A percentile compares a stretch with the other conserved stretches of the same genome.
These are phyloP conservation scores for Cyberlindnera lachancei DNA, from an alignment of 805 yeast genomes.

Conservation along the genomic window DNA sequence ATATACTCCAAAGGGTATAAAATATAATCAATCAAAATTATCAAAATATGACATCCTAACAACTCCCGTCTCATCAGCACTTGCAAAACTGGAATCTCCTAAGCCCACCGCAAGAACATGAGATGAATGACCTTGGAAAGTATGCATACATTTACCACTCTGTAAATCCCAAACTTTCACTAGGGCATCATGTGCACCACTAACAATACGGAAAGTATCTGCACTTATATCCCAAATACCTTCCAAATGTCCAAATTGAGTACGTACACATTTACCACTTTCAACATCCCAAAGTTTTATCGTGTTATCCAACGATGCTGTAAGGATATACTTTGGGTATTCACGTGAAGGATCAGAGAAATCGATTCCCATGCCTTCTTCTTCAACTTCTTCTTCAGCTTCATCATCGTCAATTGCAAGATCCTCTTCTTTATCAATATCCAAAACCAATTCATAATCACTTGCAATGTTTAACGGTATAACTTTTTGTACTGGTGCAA, in stretches of 20 bases:
- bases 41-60: constrained; percentile 84
- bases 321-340: constrained; percentile 75
- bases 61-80: constrained; percentile 83
- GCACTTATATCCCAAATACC: constrained; percentile 98
- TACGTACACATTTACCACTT: constrained; percentile 82
- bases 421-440: constrained; percentile 22
- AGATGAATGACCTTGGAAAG: constrained; percentile 65
- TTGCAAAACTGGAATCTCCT: constrained; percentile 83
- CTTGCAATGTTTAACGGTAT: constrained; percentile 77
- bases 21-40: too few relatives aligned
- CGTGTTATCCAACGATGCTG: constrained; percentile 88
- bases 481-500: constrained; percentile 90
- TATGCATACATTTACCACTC: constrained; percentile 88
- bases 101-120: constrained; percentile 72
- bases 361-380: constrained; percentile 22
- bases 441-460: constrained; percentile 41
- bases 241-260: constrained; percentile 96
- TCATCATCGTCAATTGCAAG: constrained; percentile 14
- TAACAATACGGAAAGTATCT: constrained; percentile 87
- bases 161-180: constrained; percentile 96
- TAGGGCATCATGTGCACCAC: constrained; percentile 89
- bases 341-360: constrained; percentile 23
- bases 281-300: constrained; percentile 87
- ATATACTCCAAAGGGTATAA: too few relatives aligned
- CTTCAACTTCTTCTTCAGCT: constrained; percentile 15